Evolutionary conservation across 805 yeast species (phyloP).

Genomic region (Saturnispora quitensis): DNA sequence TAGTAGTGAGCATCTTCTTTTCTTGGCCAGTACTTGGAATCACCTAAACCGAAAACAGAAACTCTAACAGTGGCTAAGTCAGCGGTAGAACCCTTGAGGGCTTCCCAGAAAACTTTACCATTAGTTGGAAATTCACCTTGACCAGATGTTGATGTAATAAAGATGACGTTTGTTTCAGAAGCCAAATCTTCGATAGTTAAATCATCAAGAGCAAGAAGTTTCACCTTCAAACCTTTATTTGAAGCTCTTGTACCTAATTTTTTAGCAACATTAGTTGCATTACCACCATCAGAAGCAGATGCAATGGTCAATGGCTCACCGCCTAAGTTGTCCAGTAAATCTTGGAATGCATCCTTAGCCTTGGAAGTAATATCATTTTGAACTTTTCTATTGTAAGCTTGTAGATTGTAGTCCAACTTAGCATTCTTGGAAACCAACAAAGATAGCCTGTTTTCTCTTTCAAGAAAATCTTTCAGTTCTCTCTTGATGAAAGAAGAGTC

Average conservation of each 20-base stretch:
- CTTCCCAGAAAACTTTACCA: slow-evolving; percentile 73
- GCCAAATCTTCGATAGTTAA: slow-evolving; percentile 63
- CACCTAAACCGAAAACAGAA: slow-evolving; percentile 73
- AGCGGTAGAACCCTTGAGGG: slow-evolving; percentile 51
- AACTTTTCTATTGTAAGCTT: slow-evolving; percentile 49
- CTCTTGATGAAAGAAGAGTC: slow-evolving; percentile 78
- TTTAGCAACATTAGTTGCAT: slow-evolving; percentile 74
- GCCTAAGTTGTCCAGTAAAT: slow-evolving; percentile 73
- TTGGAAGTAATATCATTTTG: slow-evolving; percentile 43
- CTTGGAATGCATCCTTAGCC: slow-evolving; percentile 70
- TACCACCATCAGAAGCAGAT: slow-evolving; percentile 89
- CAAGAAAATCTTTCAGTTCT: slow-evolving; percentile 70
- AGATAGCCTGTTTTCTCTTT: slow-evolving; percentile 82
- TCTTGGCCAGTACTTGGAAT: slow-evolving; percentile 91
- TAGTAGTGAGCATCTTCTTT: slow-evolving; percentile 90
- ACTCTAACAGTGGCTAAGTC: slow-evolving; percentile 52
- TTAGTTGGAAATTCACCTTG: slow-evolving; percentile 84
- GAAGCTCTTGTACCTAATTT: slow-evolving; percentile 70
- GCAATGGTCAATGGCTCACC: slow-evolving; percentile 88
- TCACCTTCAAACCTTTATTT: slow-evolving; percentile 66
- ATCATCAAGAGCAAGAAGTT: slow-evolving; percentile 63
- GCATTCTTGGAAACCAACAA: slow-evolving; percentile 66
- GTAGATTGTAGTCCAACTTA: slow-evolving; percentile 65
- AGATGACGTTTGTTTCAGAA: slow-evolving; percentile 57
- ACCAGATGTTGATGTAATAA: slow-evolving; percentile 70